A percentile compares a stretch with the other conserved stretches of the same genome.
phyloP scores from a whole-genome alignment of 805 yeast species.

The Blastobotrys americana region DNA sequence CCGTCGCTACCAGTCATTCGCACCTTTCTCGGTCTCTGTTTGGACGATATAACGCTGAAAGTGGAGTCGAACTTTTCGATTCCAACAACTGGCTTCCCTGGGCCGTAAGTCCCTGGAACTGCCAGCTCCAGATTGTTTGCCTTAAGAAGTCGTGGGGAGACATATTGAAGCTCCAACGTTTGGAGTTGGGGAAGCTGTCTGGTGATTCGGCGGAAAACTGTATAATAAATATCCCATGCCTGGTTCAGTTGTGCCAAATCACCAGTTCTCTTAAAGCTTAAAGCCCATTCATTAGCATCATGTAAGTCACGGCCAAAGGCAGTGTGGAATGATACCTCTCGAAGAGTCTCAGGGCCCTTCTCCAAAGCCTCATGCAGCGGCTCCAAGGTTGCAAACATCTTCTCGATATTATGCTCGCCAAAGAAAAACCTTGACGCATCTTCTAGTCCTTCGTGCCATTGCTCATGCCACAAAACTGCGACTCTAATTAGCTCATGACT shows the following conservation, averaged over 20 bases:
- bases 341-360: constrained; percentile 78
- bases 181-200: constrained; percentile 83
- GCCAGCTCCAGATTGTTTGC: constrained; percentile 79
- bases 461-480: constrained; percentile 95
- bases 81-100: constrained; percentile 70
- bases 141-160: constrained; percentile 79
- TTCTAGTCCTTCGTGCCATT: constrained; percentile 96
- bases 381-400: constrained; percentile 85
- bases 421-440: constrained; percentile 91
- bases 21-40: constrained; percentile 88
- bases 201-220: constrained; percentile 84
- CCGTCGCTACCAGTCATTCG: constrained; percentile 86
- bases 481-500: constrained; percentile 88
- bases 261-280: constrained; percentile 73
- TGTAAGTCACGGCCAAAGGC: constrained; percentile 89
- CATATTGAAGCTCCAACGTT: constrained; percentile 82
- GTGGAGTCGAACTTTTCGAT: constrained; percentile 75
- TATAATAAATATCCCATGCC: constrained; percentile 96
- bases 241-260: constrained; percentile 87
- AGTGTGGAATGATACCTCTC: constrained; percentile 87
- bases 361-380: constrained; percentile 82
- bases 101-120: constrained; percentile 86
- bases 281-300: constrained; percentile 91
- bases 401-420: constrained; percentile 90
- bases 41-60: constrained; percentile 81